Conservation (phyloP, 1,284 basidiomycete species). For the Ceratobasidium theobromae region DNA sequence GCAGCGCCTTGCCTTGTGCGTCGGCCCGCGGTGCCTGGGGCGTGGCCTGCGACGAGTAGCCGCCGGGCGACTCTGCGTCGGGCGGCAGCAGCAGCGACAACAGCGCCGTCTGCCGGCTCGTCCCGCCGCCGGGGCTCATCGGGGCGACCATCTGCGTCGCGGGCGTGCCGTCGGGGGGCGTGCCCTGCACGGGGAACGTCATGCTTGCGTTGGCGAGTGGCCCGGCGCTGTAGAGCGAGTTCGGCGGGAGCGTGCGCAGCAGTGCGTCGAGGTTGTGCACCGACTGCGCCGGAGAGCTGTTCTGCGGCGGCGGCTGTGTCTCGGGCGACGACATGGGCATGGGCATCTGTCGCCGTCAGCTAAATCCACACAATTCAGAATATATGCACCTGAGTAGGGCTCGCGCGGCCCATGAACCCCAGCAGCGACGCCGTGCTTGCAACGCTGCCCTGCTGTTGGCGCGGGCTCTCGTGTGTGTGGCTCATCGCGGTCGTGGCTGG, state of each 20-base stretch:
- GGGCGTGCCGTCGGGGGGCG: slow-evolving; percentile 49
- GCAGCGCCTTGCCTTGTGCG: slow-evolving; percentile 66
- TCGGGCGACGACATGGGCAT: slow-evolving; percentile 29
- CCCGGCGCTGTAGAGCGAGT: slow-evolving; percentile 42
- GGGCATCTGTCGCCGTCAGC: slow-evolving; percentile 4
- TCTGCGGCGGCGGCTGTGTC: slow-evolving; percentile 3
- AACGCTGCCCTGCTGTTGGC: background rate
- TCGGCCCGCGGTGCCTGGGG: slow-evolving; percentile 62
- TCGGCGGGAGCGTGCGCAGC: slow-evolving; percentile 53
- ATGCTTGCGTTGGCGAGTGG: slow-evolving; percentile 47
- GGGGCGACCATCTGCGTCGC: background rate
- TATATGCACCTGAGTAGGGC: slow-evolving; percentile 5
- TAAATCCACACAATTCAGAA: background rate
- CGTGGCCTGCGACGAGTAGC: slow-evolving; percentile 37
- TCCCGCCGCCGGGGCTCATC: slow-evolving; percentile 26
- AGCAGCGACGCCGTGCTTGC: background rate
- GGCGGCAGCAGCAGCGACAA: slow-evolving; percentile 60
- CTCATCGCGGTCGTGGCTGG: slow-evolving; percentile 5
- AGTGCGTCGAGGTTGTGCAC: slow-evolving; percentile 54
- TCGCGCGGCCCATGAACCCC: background rate
- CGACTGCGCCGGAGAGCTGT: background rate
- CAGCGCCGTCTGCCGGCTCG: slow-evolving; percentile 60
- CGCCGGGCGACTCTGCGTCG: slow-evolving; percentile 45
- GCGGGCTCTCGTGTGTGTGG: slow-evolving; percentile 12
- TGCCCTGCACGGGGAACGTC: slow-evolving; percentile 46